Evolutionary conservation across 2,329 filamentous ascomycete genomes (phyloP).

Genomic region (Cytospora chrysosperma): DNA sequence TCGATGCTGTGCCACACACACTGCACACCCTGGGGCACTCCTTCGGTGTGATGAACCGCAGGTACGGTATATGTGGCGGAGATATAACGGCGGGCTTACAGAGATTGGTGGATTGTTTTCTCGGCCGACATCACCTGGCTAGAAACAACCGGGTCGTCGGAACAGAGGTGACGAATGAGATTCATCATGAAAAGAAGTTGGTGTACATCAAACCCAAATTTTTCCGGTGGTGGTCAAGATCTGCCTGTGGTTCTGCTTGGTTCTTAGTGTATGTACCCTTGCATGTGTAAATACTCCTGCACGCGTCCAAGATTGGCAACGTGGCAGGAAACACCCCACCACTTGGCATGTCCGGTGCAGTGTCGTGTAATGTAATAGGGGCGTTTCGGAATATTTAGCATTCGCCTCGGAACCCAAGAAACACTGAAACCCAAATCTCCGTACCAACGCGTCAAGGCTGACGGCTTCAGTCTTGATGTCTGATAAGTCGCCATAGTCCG

Average conservation of each 20-base stretch:
- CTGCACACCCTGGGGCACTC: background rate
- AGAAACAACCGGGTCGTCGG: background rate
- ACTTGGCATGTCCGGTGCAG: background rate
- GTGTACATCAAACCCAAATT: background rate
- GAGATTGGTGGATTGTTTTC: background rate
- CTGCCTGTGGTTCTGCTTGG: background rate
- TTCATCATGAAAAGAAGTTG: background rate
- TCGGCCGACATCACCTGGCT: background rate
- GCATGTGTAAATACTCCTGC: too few relatives aligned
- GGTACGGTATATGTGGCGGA: background rate
- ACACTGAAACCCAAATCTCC: too few relatives aligned
- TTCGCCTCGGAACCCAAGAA: background rate
- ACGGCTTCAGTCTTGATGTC: too few relatives aligned
- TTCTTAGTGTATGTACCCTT: background rate
- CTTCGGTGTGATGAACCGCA: conserved; percentile 4
- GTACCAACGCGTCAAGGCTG: too few relatives aligned
- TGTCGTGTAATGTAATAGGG: background rate
- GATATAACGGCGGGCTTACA: background rate
- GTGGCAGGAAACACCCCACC: too few relatives aligned
- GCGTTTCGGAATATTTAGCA: background rate
- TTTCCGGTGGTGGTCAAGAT: too few relatives aligned
- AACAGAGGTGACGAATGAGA: background rate
- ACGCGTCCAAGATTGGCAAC: too few relatives aligned
- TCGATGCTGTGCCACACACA: background rate
- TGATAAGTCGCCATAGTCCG: too few relatives aligned